Conservation (phyloP, 306 rosid species). For the Geum urbanum region DNA sequence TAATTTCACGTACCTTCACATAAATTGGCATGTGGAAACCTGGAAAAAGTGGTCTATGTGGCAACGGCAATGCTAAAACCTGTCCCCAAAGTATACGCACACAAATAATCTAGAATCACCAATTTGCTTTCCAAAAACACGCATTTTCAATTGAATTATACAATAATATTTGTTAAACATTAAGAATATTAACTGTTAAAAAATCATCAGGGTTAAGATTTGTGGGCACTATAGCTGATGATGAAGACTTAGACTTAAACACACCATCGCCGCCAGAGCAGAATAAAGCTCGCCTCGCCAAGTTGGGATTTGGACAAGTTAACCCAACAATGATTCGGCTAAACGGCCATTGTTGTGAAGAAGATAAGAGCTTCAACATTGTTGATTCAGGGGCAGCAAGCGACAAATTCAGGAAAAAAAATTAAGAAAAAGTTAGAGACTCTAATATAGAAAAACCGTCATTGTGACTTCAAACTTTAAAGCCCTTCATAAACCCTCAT, state of each 20-base stretch:
- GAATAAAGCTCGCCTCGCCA: constrained; percentile 43
- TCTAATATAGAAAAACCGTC: background rate
- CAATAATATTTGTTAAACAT: background rate
- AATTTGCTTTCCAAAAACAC: background rate
- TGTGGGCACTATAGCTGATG: constrained; percentile 62
- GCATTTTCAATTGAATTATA: background rate
- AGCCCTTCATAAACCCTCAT: constrained; percentile 9
- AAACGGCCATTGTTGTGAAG: constrained; percentile 32
- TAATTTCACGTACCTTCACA: constrained; percentile 64
- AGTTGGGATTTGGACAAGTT: constrained; percentile 24
- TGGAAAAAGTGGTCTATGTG: constrained; percentile 89
- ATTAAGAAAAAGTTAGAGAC: background rate
- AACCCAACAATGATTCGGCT: constrained; percentile 34
- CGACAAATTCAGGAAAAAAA: background rate
- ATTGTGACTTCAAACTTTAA: background rate
- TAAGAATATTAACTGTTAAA: constrained; percentile 35
- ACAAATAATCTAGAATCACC: background rate
- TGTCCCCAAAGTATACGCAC: constrained; percentile 31
- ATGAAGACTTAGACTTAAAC: constrained; percentile 31
- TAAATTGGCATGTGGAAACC: constrained; percentile 96
- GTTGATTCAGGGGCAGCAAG: background rate
- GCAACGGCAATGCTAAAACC: constrained; percentile 96
- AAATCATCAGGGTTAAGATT: constrained; percentile 68
- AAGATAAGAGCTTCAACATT: constrained; percentile 64
- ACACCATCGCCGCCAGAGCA: constrained; percentile 51